Evolutionary conservation across 1,139 yeast genomes (phyloP).

Genomic region (Lodderomyces parapsilosis): DNA sequence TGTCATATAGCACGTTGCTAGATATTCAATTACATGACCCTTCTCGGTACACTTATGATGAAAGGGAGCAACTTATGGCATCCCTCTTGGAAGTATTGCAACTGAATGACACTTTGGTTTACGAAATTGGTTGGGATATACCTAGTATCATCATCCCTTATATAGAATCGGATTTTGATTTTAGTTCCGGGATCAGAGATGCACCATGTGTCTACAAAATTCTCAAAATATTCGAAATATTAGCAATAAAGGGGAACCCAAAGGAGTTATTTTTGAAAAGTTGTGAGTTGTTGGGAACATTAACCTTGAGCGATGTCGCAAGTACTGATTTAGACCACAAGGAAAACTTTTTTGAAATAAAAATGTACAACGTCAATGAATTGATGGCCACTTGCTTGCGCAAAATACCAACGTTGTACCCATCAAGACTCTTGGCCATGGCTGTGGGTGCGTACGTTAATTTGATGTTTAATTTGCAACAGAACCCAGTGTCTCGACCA

Average conservation of each 20-base stretch:
- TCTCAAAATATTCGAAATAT: constrained; percentile 53
- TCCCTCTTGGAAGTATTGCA: constrained; percentile 34
- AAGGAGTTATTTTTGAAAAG: constrained; percentile 73
- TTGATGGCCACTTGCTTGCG: constrained; percentile 52
- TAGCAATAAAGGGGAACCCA: constrained; percentile 70
- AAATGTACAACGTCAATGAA: constrained; percentile 64
- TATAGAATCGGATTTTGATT: constrained; percentile 29
- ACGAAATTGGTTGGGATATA: constrained; percentile 86
- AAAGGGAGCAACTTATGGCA: constrained; percentile 45
- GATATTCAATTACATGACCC: constrained; percentile 60
- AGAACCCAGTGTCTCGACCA: constrained; percentile 17
- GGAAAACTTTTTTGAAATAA: constrained; percentile 49
- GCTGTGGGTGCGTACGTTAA: constrained; percentile 56
- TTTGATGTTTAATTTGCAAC: constrained; percentile 41
- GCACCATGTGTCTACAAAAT: constrained; percentile 38
- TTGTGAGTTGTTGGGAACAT: constrained; percentile 55
- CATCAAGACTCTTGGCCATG: constrained; percentile 75
- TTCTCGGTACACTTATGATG: constrained; percentile 42
- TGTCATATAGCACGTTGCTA: constrained; percentile 70
- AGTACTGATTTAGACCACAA: constrained; percentile 5
- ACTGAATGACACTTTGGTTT: constrained; percentile 47
- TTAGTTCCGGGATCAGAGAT: constrained; percentile 21
- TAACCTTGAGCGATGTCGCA: constrained; percentile 10
- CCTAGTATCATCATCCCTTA: constrained; percentile 60
- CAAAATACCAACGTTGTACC: constrained; percentile 62